These are phyloP conservation scores for Pleoardoris graminearum DNA, from an alignment of 2,329 filamentous ascomycete genomes.

Conservation along the genomic window DNA sequence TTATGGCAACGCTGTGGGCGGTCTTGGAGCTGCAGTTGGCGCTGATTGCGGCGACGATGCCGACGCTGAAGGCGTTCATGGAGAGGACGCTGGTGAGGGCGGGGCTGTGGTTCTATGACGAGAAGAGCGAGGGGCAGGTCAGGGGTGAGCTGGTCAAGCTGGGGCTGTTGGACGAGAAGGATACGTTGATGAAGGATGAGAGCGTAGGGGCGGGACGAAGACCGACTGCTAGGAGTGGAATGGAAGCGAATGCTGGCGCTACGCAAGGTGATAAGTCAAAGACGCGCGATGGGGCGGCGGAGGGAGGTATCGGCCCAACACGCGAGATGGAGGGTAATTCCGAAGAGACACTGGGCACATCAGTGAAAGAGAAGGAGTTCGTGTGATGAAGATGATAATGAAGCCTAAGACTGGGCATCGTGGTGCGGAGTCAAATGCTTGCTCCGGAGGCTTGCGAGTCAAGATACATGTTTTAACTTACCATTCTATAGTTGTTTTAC, in stretches of 20 bases:
- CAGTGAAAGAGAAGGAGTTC: too few relatives aligned
- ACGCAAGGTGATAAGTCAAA: neutral
- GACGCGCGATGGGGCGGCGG: too few relatives aligned
- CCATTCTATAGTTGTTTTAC: too few relatives aligned
- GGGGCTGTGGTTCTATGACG: constrained; percentile 22
- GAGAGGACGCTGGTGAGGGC: constrained; percentile 10
- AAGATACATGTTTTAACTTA: too few relatives aligned
- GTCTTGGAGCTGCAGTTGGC: constrained; percentile 32
- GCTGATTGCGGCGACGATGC: constrained; percentile 33
- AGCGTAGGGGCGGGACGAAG: neutral
- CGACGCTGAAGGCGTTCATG: constrained; percentile 30
- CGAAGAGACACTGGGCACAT: too few relatives aligned
- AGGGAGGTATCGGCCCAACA: too few relatives aligned
- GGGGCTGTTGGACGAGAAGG: constrained; percentile 16
- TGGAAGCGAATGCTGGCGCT: neutral
- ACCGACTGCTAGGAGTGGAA: neutral
- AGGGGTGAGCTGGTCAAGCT: constrained; percentile 13
- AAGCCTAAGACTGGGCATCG: too few relatives aligned
- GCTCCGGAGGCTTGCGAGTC: too few relatives aligned
- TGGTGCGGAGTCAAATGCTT: too few relatives aligned
- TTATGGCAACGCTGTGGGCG: constrained; percentile 27
- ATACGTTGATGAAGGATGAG: neutral
- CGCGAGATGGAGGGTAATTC: too few relatives aligned
- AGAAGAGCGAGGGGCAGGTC: constrained; percentile 16
- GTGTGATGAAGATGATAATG: too few relatives aligned